Evolutionary conservation across 2,329 filamentous ascomycete species (phyloP).

Genomic region (Colletotrichum abscissum): DNA sequence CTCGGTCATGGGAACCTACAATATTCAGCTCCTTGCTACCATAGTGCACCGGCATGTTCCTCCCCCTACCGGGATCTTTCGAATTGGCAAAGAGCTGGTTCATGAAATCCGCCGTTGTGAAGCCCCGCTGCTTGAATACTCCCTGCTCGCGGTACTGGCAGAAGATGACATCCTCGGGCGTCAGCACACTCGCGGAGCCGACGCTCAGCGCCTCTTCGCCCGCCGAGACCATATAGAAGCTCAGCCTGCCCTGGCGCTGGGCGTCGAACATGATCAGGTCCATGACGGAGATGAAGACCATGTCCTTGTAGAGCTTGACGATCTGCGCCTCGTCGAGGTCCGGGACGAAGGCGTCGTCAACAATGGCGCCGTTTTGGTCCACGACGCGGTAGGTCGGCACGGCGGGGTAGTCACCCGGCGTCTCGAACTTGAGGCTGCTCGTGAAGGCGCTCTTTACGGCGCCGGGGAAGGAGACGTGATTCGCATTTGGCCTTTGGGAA

Average conservation of each 20-base stretch:
- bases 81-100: conserved; percentile 91
- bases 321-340: conserved; percentile 75
- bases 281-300: conserved; percentile 83
- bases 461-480: conserved; percentile 84
- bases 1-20: conserved; percentile 59
- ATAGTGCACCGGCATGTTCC: conserved; percentile 99
- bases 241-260: conserved; percentile 91
- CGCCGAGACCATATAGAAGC: conserved; percentile 97
- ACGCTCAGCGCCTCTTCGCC: conserved; percentile 96
- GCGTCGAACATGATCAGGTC: conserved; percentile 98
- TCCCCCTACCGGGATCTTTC: conserved; percentile 81
- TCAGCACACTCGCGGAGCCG: conserved; percentile 85
- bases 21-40: conserved; percentile 87
- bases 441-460: conserved; percentile 96
- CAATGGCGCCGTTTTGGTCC: conserved; percentile 85
- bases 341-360: conserved; percentile 77
- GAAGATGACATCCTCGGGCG: conserved; percentile 89
- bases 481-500: conserved; percentile 66
- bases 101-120: conserved; percentile 91
- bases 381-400: conserved; percentile 94
- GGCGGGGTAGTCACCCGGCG: conserved; percentile 76
- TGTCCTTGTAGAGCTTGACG: conserved; percentile 71
- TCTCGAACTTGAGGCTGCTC: conserved; percentile 79
- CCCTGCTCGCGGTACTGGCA: conserved; percentile 95
- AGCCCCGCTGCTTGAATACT: conserved; percentile 90